Base-by-base conservation (phyloP, 2,329 filamentous ascomycete genomes). In the Trichoderma polysporum region DNA sequence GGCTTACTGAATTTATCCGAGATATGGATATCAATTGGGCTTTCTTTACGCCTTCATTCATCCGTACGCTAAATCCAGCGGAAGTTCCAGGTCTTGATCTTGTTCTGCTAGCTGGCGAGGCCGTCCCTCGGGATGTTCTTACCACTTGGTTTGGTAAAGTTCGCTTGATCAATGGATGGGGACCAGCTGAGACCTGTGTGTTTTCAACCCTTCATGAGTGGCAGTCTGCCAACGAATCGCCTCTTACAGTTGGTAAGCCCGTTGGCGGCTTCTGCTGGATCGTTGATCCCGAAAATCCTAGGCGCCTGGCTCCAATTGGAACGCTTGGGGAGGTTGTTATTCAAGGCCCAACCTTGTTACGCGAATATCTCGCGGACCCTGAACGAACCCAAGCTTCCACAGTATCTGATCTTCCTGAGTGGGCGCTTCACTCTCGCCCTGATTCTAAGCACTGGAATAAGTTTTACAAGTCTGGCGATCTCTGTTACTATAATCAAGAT, bases 401-500 rank as follows among this genome's bases (percentile, higher is more conserved):
- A 1, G 19, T 66, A 2, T 53, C 41, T 8, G 2, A 31, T 13
- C 56, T 66, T 22, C 78, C 72, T 29, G 79, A 79, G 7, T 75
- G 78, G 62, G 35, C 68, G 15, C 79, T 71, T 12, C 74, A 73
- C 3, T 49, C 71, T 12, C 75, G 74, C 2, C 57, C 64, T 45
- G 19, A 66, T 22, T 62, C 64, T 4, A 41, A 8, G 17, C 47
- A 61, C 19, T 66, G 64, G 64, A 66, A 66, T 12, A 60, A 37
- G 17, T 68, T 80, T 8, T 85, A 84, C 69, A 80, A 79, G 67
- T 83, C 82, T 1, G 83, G 83, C 6, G 83, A 85, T 69, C 74
- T 84, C 7, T 82, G 75, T 3, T 73, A 73, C 52, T 82, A 82
- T 33, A 73, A 79, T 45, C 72, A 73, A 0, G 65, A 69, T 4